A percentile compares a stretch with the other conserved stretches of the same genome.
Conservation (phyloP, 2,329 filamentous ascomycete genomes). For the Hypoxylon rubiginosum region DNA sequence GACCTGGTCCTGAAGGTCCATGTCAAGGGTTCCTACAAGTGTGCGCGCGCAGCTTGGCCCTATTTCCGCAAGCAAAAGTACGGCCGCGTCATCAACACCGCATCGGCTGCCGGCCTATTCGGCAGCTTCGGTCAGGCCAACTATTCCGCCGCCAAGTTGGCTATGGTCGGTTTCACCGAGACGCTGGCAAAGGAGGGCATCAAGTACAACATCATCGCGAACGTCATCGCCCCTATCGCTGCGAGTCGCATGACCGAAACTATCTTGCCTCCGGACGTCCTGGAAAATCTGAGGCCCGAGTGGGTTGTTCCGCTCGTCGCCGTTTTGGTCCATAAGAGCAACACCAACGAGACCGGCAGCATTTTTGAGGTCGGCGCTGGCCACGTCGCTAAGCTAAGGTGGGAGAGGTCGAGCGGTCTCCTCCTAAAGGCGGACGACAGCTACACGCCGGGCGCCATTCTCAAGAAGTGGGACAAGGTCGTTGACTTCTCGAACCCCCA, state of each 20-base stretch:
- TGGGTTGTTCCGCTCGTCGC: conserved; percentile 97
- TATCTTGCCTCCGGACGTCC: conserved; percentile 92
- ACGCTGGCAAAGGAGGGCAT: conserved; percentile 96
- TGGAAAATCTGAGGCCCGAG: conserved; percentile 87
- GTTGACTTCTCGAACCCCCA: conserved; percentile 87
- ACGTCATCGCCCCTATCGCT: conserved; percentile 95
- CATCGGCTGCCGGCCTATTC: conserved; percentile 95
- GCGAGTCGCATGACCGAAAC: conserved; percentile 96
- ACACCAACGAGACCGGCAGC: conserved; percentile 83
- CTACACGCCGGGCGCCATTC: conserved; percentile 88
- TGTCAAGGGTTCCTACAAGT: conserved; percentile 95
- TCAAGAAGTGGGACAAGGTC: conserved; percentile 91
- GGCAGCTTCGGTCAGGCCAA: conserved; percentile 96
- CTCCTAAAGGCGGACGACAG: conserved; percentile 89
- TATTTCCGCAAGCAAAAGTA: conserved; percentile 99
- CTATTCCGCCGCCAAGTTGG: conserved; percentile 97
- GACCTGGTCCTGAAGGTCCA: conserved; percentile 94
- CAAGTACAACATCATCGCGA: conserved; percentile 98
- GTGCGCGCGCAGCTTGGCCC: conserved; percentile 93
- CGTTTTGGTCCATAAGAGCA: conserved; percentile 86
- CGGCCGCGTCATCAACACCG: conserved; percentile 94
- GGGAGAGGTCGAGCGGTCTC: conserved; percentile 92
- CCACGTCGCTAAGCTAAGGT: conserved; percentile 91
- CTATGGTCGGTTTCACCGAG: conserved; percentile 96
- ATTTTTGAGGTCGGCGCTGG: conserved; percentile 97